Base-by-base conservation (phyloP, 2,329 filamentous ascomycete genomes). In the Botrytis squamosa region DNA sequence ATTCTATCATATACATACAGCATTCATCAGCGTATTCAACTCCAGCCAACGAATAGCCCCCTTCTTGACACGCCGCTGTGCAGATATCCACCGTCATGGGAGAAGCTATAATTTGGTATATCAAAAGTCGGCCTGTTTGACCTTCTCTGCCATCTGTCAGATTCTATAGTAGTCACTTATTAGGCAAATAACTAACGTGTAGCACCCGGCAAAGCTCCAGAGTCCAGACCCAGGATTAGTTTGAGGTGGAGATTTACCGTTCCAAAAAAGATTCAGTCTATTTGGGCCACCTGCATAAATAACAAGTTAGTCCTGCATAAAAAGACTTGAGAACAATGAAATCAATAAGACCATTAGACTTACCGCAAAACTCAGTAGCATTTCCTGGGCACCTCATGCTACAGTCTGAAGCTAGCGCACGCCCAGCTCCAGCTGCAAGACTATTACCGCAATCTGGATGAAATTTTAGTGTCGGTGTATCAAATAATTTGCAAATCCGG, bases 11-110 rank as follows among this genome's bases (percentile, higher is more conserved):
- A 8, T 42, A 73, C 76, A 65, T 76, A 77, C 76, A 85, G 75
- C 83, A 86, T 77, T 86, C 84, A 9, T 82, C 79, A 46, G 82
- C 80, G 73, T 86, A 86, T 76, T 87, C 85, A 46, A 85, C 77
- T 46, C 85, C 85, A 70, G 81, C 80, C 82, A 86, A 75, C 16
- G 72, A 69, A 75, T 84, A 85, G 12, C 77, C 77, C 20, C 73
- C 77, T 55, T 49, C 70, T 42, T 75, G 66, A 73, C 79, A 80
- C 42, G 78, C 76, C 2, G 71, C n/a, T 29, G 77, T 71, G 69
- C 79, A 80, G 14, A 75, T 38, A 25, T 55, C 75, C 29, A 78
- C 74, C 5, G 78, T 79, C 75, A 79, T 76, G 8, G 49, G 29
- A 18, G 72, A 57, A 18, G 74, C 73, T 10, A 70, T 44, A 7